Base-by-base conservation (phyloP, 139 green algal species). In the Picochlorum sp. region DNA sequence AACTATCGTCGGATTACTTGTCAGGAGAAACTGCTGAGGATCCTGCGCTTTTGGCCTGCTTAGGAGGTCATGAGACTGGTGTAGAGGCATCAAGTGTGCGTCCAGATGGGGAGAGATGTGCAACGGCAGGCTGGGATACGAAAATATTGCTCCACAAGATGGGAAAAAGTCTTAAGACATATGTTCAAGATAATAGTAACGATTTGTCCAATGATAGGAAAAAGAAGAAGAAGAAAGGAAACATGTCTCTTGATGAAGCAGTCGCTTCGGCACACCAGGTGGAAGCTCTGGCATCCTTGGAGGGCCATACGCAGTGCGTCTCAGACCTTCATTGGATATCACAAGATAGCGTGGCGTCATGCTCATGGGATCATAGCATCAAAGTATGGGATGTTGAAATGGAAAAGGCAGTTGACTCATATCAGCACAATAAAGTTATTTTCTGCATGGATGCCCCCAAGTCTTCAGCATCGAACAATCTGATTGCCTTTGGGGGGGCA, bases 361-460 rank as follows among this genome's bases (percentile, higher is more conserved):
- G 70, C 5, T 86, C 77, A 2, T 95, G 82, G 83, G 88, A 96
- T 64, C 83, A 91, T 59, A 77, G 67, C 31, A 72, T 92, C 33
- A 69, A 80, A 24, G 44, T 72, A 13, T 94, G 82, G 79, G 87
- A 94, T 63, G 70, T 76, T 1, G 59, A 64, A 1, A 72, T 70
- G 0, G 67, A 64, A 8, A 43, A 55, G 7, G 68, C 73, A 9
- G 66, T 59, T 6, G 74, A 89, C 29, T 84, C 77, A 0, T 75
- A 86, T 50, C 79, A 81, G 43, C 74, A 73, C 51, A 81, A 68
- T 64, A 90, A 91, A 62, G 82, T 78, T 0, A 62, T 94, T 7
- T 73, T 80, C 54, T 69, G 57, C n/a, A 60, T 91, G 24, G 74
- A 74, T 3, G 65, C 66, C 4, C 32, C 69, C 7, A 35, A 59